Evolutionary conservation across 2,329 filamentous ascomycete genomes (phyloP).

Genomic region (Paecilomyces fulvus): DNA sequence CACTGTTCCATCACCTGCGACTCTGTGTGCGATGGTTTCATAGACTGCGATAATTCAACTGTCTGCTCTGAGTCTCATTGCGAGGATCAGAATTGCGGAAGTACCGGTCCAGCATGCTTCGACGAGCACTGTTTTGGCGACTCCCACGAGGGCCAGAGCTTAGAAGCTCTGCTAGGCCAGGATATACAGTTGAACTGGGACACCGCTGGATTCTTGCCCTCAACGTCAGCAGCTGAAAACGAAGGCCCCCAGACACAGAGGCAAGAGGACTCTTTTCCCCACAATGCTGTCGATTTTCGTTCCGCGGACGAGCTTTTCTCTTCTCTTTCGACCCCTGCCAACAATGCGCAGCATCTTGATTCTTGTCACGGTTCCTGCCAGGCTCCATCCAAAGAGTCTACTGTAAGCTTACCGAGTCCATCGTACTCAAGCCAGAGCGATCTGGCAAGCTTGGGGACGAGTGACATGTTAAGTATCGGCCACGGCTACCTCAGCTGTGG

Average conservation of each 20-base stretch:
- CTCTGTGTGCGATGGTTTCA: conserved; percentile 34
- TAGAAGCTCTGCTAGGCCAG: conserved; percentile 26
- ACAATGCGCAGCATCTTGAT: conserved; percentile 1
- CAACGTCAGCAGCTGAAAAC: conserved; percentile 12
- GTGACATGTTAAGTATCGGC: conserved; percentile 28
- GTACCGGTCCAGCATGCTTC: conserved; percentile 27
- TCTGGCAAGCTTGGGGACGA: conserved; percentile 24
- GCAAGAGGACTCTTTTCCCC: conserved; percentile 9
- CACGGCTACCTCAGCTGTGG: conserved; percentile 14
- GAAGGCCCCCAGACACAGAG: conserved; percentile 14
- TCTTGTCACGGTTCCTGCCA: conserved; percentile 3
- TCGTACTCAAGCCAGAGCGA: conserved; percentile 18
- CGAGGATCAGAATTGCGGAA: conserved; percentile 18
- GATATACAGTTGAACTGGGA: conserved; percentile 22
- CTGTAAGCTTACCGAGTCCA: conserved; percentile 13
- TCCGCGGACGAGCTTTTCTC: background rate
- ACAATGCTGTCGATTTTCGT: background rate
- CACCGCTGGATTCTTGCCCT: conserved; percentile 16
- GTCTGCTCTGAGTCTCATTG: conserved; percentile 28
- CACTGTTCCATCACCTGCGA: conserved; percentile 29
- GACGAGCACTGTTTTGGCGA: conserved; percentile 28
- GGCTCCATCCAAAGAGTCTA: conserved; percentile 21
- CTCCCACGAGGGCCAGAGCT: conserved; percentile 15
- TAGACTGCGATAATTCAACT: conserved; percentile 30
- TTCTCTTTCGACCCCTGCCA: background rate